Evolutionary conservation across 371 early-diverging fungal genomes (phyloP).

Genomic region (Mortierella sp.): DNA sequence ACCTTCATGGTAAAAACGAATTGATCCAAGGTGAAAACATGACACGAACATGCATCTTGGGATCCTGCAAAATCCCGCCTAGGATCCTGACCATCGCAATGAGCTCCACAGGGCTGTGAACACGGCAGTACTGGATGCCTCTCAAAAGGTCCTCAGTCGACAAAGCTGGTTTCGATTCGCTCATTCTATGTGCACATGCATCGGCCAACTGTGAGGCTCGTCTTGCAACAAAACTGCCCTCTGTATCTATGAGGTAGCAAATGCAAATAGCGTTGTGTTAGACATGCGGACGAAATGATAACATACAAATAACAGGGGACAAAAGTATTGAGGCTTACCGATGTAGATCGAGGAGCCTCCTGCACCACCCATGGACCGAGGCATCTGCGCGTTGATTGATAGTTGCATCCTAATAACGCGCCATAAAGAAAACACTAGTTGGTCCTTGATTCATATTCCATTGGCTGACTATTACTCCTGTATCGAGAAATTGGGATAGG

Average conservation of each 20-base stretch:
- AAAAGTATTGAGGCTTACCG: constrained; percentile 10
- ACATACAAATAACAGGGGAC: neutral
- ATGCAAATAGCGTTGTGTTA: neutral
- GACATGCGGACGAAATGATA: neutral
- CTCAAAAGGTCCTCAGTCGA: constrained; percentile 17
- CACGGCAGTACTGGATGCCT: constrained; percentile 43
- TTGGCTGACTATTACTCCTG: too few relatives aligned
- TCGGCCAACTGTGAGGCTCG: constrained; percentile 61
- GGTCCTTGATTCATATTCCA: neutral
- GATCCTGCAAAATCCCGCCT: constrained; percentile 18
- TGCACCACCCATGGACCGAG: constrained; percentile 21
- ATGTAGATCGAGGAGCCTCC: constrained; percentile 41
- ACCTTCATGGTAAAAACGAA: too few relatives aligned
- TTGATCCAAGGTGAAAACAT: neutral
- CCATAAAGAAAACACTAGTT: neutral
- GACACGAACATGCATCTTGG: constrained; percentile 26
- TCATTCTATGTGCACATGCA: constrained; percentile 4
- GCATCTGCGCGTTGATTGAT: constrained; percentile 54
- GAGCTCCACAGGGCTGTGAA: constrained; percentile 43
- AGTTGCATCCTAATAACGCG: constrained; percentile 60
- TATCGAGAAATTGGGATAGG: too few relatives aligned
- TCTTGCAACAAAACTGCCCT: constrained; percentile 64
- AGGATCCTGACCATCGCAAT: constrained; percentile 45
- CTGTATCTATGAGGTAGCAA: constrained; percentile 60
- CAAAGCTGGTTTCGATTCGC: neutral